phyloP scores from a whole-genome alignment of 2,329 filamentous ascomycete genomes.

The Penicillium olsonii region DNA sequence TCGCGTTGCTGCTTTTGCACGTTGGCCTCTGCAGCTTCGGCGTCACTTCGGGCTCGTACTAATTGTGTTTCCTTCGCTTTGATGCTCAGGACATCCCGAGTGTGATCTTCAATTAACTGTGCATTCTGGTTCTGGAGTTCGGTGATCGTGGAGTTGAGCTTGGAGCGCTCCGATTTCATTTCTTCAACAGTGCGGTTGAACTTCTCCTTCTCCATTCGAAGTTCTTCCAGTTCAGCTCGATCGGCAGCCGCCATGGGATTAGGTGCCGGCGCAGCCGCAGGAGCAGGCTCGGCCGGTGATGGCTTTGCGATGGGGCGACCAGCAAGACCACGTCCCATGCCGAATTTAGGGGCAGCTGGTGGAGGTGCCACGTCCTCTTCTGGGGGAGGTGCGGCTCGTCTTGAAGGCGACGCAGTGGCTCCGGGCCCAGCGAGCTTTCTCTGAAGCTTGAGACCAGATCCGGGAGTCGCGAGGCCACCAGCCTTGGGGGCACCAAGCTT shows the following conservation, averaged over 20 bases:
- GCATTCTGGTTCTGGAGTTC: constrained; percentile 97
- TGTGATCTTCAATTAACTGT: constrained; percentile 90
- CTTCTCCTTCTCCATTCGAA: constrained; percentile 73
- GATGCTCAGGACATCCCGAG: constrained; percentile 89
- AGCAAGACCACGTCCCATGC: constrained; percentile 74
- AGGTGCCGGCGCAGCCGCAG: constrained; percentile 57
- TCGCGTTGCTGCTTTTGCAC: constrained; percentile 84
- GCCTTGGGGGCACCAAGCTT: constrained; percentile 48
- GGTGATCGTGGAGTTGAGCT: constrained; percentile 81
- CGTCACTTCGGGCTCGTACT: constrained; percentile 85
- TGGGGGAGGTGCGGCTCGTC: constrained; percentile 48
- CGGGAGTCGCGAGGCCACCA: constrained; percentile 44
- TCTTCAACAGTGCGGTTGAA: constrained; percentile 76
- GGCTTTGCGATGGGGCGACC: constrained; percentile 83
- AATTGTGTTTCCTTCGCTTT: constrained; percentile 98
- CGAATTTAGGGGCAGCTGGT: constrained; percentile 55
- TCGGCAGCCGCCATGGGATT: constrained; percentile 77
- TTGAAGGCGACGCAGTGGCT: constrained; percentile 42
- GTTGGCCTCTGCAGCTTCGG: constrained; percentile 81
- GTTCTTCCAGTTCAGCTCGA: constrained; percentile 86
- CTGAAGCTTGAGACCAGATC: constrained; percentile 44
- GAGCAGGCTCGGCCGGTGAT: constrained; percentile 44
- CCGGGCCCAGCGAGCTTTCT: constrained; percentile 48
- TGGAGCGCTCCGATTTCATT: constrained; percentile 76
- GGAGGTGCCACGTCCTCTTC: constrained; percentile 46